These are phyloP conservation scores for Clitopilus passeckerianus DNA, from an alignment of 768 basidiomycete genomes.

Conservation along the genomic window DNA sequence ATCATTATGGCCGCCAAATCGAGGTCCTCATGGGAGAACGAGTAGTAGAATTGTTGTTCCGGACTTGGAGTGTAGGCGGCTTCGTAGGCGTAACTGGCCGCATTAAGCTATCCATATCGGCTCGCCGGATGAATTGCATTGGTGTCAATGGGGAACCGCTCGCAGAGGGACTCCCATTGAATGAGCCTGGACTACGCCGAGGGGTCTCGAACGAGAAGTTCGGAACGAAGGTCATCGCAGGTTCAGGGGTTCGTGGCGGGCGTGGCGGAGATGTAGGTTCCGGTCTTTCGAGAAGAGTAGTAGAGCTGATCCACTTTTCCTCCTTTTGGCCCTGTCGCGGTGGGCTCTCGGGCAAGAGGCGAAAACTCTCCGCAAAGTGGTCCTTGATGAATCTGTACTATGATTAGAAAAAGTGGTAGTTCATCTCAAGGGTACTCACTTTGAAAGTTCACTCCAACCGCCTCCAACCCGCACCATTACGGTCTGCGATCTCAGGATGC, in stretches of 20 bases:
- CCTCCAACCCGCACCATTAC: constrained; percentile 98
- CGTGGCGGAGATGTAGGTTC: constrained; percentile 33
- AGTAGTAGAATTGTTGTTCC: constrained; percentile 30
- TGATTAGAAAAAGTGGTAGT: constrained; percentile 1
- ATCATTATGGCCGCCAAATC: constrained; percentile 58
- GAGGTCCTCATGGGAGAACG: constrained; percentile 47
- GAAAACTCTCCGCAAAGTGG: constrained; percentile 82
- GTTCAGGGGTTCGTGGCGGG: constrained; percentile 67
- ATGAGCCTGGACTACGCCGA: constrained; percentile 39
- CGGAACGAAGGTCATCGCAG: constrained; percentile 48
- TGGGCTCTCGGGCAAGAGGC: constrained; percentile 64
- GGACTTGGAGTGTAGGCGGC: constrained; percentile 34
- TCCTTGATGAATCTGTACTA: constrained; percentile 71
- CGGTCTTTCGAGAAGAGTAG: constrained; percentile 58
- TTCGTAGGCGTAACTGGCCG: constrained; percentile 69
- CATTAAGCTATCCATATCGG: constrained; percentile 52
- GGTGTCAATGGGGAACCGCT: constrained; percentile 75
- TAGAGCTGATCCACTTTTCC: constrained; percentile 83
- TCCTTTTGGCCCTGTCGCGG: constrained; percentile 47
- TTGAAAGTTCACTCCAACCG: constrained; percentile 89
- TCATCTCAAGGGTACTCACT: constrained; percentile 41
- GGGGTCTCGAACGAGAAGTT: constrained; percentile 64
- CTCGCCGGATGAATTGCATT: constrained; percentile 81
- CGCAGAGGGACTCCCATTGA: constrained; percentile 46
- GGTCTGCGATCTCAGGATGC: constrained; percentile 85